A percentile compares a stretch with the other conserved stretches of the same genome.
Conservation (phyloP, 2,329 filamentous ascomycete genomes). For the Microcyclosporella mali region DNA sequence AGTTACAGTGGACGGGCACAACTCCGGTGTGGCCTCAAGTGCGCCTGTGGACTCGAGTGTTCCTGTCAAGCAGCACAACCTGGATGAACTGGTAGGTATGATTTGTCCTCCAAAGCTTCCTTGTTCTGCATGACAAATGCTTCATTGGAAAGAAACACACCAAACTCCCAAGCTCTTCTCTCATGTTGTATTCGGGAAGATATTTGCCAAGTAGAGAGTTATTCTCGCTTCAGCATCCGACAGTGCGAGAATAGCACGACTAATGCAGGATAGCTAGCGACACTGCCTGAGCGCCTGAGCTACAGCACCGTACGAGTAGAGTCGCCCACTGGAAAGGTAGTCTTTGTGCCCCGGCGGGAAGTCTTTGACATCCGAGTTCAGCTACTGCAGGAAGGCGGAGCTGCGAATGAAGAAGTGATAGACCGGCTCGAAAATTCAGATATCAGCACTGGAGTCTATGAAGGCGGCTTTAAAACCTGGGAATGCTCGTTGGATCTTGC, state of each 20-base stretch:
- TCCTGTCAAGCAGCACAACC: conserved; percentile 32
- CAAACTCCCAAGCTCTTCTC: too few relatives aligned
- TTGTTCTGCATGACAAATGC: background rate
- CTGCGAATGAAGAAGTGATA: conserved; percentile 43
- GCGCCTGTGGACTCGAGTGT: conserved; percentile 1
- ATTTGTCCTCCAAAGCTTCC: background rate
- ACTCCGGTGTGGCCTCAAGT: background rate
- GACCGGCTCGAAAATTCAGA: conserved; percentile 63
- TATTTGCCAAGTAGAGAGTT: too few relatives aligned
- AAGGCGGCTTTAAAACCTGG: conserved; percentile 86
- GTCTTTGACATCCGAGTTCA: conserved; percentile 77
- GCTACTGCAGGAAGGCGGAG: conserved; percentile 62
- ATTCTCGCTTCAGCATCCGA: too few relatives aligned
- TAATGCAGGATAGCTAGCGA: conserved; percentile 40
- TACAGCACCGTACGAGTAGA: conserved; percentile 58
- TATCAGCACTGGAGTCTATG: conserved; percentile 74
- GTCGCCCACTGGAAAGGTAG: conserved; percentile 50
- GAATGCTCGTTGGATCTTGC: conserved; percentile 78
- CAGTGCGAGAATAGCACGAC: background rate
- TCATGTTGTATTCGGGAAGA: too few relatives aligned
- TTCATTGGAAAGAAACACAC: too few relatives aligned
- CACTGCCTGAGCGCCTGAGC: conserved; percentile 67
- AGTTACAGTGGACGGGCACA: conserved; percentile 21
- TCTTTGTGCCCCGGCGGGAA: conserved; percentile 64
- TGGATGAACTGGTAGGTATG: conserved; percentile 44